Percentiles rank a stretch among this genome's conserved stretches.
phyloP scores from a whole-genome alignment of 768 basidiomycete genomes.

The Rubroboletus satanas region DNA sequence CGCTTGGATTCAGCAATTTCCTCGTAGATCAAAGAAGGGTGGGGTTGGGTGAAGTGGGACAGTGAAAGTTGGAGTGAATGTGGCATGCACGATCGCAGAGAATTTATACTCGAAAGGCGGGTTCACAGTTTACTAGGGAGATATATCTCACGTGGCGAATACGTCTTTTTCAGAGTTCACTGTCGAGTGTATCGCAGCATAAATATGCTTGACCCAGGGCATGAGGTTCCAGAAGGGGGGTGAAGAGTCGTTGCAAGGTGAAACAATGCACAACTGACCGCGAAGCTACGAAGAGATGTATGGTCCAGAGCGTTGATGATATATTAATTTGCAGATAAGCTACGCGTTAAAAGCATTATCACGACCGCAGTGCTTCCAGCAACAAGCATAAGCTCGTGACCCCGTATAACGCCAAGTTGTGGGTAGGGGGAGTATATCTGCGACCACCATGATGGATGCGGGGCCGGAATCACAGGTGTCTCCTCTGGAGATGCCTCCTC shows the following conservation, averaged over 20 bases:
- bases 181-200: conserved; percentile 30
- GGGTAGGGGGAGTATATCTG: conserved; percentile 9
- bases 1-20: background rate
- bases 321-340: conserved; percentile 18
- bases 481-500: conserved; percentile 3
- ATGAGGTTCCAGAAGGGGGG: conserved; percentile 5
- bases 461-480: background rate
- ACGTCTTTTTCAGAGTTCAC: conserved; percentile 20
- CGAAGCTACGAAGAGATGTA: background rate
- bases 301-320: background rate
- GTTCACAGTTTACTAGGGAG: background rate
- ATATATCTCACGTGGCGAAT: background rate
- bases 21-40: conserved; percentile 56
- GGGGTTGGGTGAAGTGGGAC: conserved; percentile 67
- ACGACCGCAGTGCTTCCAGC: conserved; percentile 26
- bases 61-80: conserved; percentile 43
- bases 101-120: conserved; percentile 49
- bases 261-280: background rate
- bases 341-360: conserved; percentile 21
- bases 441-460: conserved; percentile 8
- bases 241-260: background rate
- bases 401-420: conserved; percentile 5
- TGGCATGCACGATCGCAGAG: conserved; percentile 37
- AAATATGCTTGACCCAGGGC: conserved; percentile 2
- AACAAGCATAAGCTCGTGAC: conserved; percentile 27